Evolutionary conservation across 2,329 filamentous ascomycete species (phyloP).

Genomic region (Penicillium glabrum): DNA sequence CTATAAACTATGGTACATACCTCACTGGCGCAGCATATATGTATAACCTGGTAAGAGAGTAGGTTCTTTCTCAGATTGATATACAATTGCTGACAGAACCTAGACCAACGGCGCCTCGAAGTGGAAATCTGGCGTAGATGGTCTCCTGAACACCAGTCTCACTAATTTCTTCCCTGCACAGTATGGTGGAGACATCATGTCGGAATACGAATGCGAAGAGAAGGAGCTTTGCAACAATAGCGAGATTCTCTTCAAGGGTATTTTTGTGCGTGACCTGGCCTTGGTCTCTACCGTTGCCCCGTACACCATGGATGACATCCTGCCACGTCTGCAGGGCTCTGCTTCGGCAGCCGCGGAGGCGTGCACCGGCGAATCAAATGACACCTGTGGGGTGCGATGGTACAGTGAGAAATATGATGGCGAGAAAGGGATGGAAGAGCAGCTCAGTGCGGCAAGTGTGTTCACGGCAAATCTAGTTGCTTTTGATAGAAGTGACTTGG

Average conservation of each 20-base stretch:
- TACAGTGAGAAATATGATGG: constrained; percentile 7
- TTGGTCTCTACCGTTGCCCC: constrained; percentile 62
- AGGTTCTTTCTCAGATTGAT: background rate
- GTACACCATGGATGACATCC: constrained; percentile 54
- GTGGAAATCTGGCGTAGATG: constrained; percentile 46
- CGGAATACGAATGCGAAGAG: constrained; percentile 66
- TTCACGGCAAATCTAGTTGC: constrained; percentile 13
- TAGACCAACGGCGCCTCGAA: constrained; percentile 34
- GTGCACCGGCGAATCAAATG: constrained; percentile 50
- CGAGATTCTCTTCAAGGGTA: constrained; percentile 69
- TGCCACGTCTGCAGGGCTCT: constrained; percentile 58
- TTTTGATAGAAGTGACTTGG: background rate
- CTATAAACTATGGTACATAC: constrained; percentile 64
- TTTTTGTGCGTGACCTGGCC: constrained; percentile 59
- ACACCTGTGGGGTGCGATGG: constrained; percentile 11
- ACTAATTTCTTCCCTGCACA: constrained; percentile 39
- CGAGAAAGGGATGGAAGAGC: background rate
- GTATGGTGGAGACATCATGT: constrained; percentile 49
- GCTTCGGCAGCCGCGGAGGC: constrained; percentile 59
- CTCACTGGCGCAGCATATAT: constrained; percentile 63
- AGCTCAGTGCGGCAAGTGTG: constrained; percentile 9
- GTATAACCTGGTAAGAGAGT: constrained; percentile 58
- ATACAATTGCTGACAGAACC: background rate
- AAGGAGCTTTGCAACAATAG: constrained; percentile 63
- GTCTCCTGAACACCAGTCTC: constrained; percentile 49